A percentile compares a stretch with the other conserved stretches of the same genome.
Evolutionary conservation across 164 flowering plant genomes (phyloP).

Genomic region (Vitis rotundifolia): DNA sequence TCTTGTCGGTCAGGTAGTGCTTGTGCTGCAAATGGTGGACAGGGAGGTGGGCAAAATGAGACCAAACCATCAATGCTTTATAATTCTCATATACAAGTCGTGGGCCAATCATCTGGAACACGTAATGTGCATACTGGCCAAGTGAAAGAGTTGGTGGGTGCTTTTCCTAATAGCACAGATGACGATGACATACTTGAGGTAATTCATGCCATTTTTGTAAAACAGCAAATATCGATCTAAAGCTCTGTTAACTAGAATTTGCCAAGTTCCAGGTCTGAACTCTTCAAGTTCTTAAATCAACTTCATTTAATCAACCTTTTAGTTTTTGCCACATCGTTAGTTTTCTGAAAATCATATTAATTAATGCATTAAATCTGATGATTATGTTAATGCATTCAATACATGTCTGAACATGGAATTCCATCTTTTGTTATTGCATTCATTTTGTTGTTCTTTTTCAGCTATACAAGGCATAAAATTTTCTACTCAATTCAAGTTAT

Average conservation of each 20-base stretch:
- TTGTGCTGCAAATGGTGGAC: constrained; percentile 24
- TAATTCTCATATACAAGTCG: constrained; percentile 15
- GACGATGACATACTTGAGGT: constrained; percentile 93
- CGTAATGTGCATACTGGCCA: constrained; percentile 15
- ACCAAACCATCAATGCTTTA: constrained; percentile 18
- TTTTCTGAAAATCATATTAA: background rate
- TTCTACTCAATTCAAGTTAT: background rate
- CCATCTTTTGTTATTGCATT: background rate
- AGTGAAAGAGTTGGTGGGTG: constrained; percentile 16
- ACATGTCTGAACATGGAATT: background rate
- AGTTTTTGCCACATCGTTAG: too few relatives aligned
- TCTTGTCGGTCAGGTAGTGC: constrained; percentile 13
- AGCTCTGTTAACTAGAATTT: background rate
- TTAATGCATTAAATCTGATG: background rate
- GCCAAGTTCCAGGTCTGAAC: background rate
- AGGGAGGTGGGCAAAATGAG: constrained; percentile 14
- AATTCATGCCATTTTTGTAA: constrained; percentile 11
- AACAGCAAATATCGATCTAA: background rate
- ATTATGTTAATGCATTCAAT: background rate
- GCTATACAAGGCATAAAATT: background rate
- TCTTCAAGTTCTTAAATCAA: background rate
- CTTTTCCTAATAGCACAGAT: constrained; percentile 39
- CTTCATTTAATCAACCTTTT: too few relatives aligned
- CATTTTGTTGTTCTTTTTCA: background rate
- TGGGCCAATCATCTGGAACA: constrained; percentile 21